Percentiles rank a stretch among this genome's conserved stretches.
These are phyloP conservation scores for Pinus taeda DNA, from an alignment of 75 land plant species.

Conservation along the genomic window DNA sequence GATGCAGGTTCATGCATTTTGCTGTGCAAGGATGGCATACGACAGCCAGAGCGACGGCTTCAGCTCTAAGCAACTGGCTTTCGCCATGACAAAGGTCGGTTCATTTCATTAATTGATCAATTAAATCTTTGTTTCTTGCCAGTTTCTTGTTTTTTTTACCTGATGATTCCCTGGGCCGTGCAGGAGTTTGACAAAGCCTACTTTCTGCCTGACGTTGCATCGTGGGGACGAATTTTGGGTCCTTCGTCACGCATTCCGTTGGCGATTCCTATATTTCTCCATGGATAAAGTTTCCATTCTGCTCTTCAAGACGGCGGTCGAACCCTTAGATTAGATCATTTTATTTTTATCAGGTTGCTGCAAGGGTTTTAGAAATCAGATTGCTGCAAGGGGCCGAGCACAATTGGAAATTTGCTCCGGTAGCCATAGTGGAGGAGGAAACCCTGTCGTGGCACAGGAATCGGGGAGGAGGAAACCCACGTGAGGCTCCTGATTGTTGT, in stretches of 20 bases:
- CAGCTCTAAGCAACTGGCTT: slow-evolving; percentile 65
- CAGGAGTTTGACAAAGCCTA: slow-evolving; percentile 80
- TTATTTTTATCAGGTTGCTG: no score
- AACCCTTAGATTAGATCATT: not conserved
- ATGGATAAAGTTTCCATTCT: slow-evolving; percentile 69
- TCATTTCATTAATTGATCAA: not conserved
- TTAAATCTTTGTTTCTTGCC: not conserved
- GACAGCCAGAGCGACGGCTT: slow-evolving; percentile 45
- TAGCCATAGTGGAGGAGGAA: no score
- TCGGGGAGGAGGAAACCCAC: no score
- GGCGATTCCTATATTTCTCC: slow-evolving; percentile 80
- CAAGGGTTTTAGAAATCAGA: no score
- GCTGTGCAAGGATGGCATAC: slow-evolving; percentile 50
- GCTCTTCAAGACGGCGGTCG: slow-evolving; percentile 60
- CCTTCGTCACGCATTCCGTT: slow-evolving; percentile 79
- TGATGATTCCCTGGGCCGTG: slow-evolving; percentile 5
- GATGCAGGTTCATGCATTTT: slow-evolving; percentile 86
- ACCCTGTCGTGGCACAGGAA: no score
- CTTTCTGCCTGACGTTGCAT: slow-evolving; percentile 89
- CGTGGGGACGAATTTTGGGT: slow-evolving; percentile 80
- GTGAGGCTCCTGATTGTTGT: no score
- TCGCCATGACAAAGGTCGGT: slow-evolving; percentile 69
- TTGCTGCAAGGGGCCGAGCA: no score
- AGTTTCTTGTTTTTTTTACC: not conserved
- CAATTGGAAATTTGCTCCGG: no score